A percentile compares a stretch with the other conserved stretches of the same genome.
phyloP scores from a whole-genome alignment of 1,284 basidiomycete species.

The Testicularia cyperi region DNA sequence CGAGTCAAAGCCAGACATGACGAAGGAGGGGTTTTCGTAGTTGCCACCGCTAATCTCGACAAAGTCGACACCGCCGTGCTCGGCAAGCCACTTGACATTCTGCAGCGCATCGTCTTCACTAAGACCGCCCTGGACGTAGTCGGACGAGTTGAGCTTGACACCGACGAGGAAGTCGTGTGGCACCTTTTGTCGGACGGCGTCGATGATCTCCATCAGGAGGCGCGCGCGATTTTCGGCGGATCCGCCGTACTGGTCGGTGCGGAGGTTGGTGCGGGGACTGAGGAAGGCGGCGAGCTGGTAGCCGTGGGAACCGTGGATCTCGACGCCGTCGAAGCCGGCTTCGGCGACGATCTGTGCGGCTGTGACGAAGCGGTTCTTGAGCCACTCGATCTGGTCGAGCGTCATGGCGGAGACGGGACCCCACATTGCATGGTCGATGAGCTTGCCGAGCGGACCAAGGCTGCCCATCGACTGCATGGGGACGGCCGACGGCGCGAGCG shows the following conservation, averaged over 20 bases:
- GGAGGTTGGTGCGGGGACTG: constrained; percentile 72
- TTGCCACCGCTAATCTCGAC: constrained; percentile 85
- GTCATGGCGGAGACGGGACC: constrained; percentile 63
- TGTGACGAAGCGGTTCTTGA: constrained; percentile 70
- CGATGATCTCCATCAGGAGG: constrained; percentile 70
- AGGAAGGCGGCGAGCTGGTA: constrained; percentile 82
- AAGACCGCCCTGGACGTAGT: constrained; percentile 69
- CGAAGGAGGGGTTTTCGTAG: constrained; percentile 72
- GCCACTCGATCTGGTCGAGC: constrained; percentile 66
- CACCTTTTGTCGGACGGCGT: constrained; percentile 67
- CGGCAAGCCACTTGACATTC: constrained; percentile 70
- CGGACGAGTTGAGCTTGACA: constrained; percentile 79
- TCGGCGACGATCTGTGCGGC: constrained; percentile 66
- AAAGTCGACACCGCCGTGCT: constrained; percentile 73
- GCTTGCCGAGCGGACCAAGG: constrained; percentile 20
- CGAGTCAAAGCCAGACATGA: constrained; percentile 58
- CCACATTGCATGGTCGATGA: constrained; percentile 62
- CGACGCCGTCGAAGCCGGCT: constrained; percentile 83
- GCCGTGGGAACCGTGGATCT: constrained; percentile 86
- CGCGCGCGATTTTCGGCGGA: constrained; percentile 59
- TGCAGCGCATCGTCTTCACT: constrained; percentile 66
- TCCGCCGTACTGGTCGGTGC: constrained; percentile 69
- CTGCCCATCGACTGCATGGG: constrained; percentile 63
- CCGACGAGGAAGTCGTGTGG: constrained; percentile 72
- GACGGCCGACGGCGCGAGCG: constrained; percentile 74